Conservation (phyloP, 805 yeast species). For the Kodamaea kaohsiungensis region DNA sequence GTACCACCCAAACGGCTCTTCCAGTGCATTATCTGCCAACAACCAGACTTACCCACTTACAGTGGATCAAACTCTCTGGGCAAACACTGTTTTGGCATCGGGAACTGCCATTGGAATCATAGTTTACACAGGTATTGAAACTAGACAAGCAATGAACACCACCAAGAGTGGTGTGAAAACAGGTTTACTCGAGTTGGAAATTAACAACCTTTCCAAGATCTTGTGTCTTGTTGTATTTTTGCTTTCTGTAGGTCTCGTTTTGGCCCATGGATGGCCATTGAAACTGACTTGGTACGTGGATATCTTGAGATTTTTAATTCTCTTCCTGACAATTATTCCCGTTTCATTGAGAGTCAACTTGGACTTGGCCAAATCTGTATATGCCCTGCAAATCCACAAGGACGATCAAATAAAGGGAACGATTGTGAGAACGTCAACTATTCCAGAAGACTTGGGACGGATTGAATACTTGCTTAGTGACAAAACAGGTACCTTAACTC, state of each 20-base stretch:
- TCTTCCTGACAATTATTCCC: constrained; percentile 94
- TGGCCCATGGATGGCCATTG: constrained; percentile 69
- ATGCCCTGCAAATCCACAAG: constrained; percentile 92
- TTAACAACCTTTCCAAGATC: constrained; percentile 83
- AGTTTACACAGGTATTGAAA: constrained; percentile 87
- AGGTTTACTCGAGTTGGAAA: constrained; percentile 87
- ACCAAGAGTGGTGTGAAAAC: constrained; percentile 83
- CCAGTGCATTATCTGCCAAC: constrained; percentile 14
- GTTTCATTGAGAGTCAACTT: constrained; percentile 92
- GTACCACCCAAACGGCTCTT: constrained; percentile 39
- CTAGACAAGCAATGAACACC: constrained; percentile 94
- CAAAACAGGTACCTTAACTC: constrained; percentile 96
- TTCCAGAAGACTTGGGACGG: constrained; percentile 96
- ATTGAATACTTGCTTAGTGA: constrained; percentile 90
- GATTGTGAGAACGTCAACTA: constrained; percentile 93
- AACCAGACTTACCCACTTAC: constrained; percentile 63
- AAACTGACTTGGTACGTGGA: constrained; percentile 81
- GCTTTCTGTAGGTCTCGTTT: constrained; percentile 74
- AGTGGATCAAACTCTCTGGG: constrained; percentile 96
- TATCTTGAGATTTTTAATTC: constrained; percentile 83
- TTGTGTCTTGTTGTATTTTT: constrained; percentile 84
- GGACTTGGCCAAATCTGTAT: constrained; percentile 93
- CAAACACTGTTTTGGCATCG: constrained; percentile 94
- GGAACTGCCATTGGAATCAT: constrained; percentile 89
- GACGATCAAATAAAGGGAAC: constrained; percentile 81